These are phyloP conservation scores for Lichtheimia corymbifera DNA, from an alignment of 371 early-diverging fungal genomes.

Conservation along the genomic window DNA sequence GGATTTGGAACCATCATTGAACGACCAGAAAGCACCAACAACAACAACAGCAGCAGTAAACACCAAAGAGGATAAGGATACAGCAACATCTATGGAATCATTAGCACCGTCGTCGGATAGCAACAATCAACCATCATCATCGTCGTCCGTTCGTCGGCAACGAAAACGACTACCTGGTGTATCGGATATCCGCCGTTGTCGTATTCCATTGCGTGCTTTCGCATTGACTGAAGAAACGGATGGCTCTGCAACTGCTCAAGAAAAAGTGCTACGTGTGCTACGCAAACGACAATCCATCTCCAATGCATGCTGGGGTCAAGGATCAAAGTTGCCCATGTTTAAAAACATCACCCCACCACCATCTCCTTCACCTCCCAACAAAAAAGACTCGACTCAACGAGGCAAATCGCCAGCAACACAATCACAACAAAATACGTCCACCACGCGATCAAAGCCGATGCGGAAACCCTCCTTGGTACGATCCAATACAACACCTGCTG, in stretches of 20 bases:
- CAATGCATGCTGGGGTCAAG: conserved; percentile 38
- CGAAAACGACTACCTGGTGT: neutral
- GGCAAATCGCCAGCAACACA: neutral
- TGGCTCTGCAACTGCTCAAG: conserved; percentile 29
- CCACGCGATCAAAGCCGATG: no score
- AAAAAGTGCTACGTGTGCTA: conserved; percentile 34
- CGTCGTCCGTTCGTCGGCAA: neutral
- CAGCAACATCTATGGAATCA: neutral
- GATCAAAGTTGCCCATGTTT: conserved; percentile 45
- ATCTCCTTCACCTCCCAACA: neutral
- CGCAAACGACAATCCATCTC: conserved; percentile 40
- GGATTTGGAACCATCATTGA: conserved; percentile 15
- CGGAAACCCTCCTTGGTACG: no score
- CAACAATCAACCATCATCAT: neutral
- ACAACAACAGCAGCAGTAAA: neutral
- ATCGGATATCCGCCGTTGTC: conserved; percentile 25
- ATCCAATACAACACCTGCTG: no score
- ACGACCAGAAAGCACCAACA: no score
- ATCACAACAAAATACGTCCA: no score
- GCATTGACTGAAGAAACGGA: conserved; percentile 26
- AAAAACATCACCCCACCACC: conserved; percentile 16
- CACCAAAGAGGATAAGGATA: neutral
- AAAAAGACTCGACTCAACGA: neutral
- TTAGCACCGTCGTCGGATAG: neutral
- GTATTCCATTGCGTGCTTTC: conserved; percentile 42